phyloP scores from a whole-genome alignment of 129 eudicot genomes.

The Flaveria sonorensis region DNA sequence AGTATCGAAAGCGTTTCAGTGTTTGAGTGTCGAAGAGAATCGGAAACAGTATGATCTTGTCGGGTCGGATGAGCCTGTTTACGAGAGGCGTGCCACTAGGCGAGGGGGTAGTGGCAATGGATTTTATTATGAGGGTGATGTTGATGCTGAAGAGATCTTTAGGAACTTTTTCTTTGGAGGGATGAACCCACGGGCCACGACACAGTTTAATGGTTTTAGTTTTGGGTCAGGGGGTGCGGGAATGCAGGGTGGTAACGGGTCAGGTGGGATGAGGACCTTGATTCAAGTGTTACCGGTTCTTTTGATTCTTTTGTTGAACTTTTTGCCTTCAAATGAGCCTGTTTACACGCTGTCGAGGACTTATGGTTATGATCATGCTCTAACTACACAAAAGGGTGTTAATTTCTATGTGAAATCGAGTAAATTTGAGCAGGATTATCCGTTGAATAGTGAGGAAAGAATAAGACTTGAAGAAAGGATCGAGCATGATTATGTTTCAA shows the following conservation, averaged over 20 bases:
- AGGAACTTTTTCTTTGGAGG: slow-evolving; percentile 86
- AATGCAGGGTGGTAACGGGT: slow-evolving; percentile 51
- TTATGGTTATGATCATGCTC: slow-evolving; percentile 43
- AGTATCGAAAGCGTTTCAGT: slow-evolving; percentile 77
- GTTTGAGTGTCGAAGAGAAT: slow-evolving; percentile 66
- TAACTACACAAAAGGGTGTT: slow-evolving; percentile 63
- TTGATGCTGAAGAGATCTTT: slow-evolving; percentile 82
- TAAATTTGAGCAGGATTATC: slow-evolving; percentile 61
- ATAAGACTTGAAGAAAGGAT: slow-evolving; percentile 47
- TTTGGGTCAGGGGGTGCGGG: slow-evolving; percentile 68
- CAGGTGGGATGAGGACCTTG: slow-evolving; percentile 51
- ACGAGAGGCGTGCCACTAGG: slow-evolving; percentile 51
- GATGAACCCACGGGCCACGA: slow-evolving; percentile 58
- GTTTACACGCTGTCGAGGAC: slow-evolving; percentile 51
- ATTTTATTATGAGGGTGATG: slow-evolving; percentile 59
- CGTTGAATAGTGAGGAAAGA: slow-evolving; percentile 50
- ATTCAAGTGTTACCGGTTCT: slow-evolving; percentile 66
- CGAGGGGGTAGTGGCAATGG: slow-evolving; percentile 48
- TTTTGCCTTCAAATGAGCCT: slow-evolving; percentile 67
- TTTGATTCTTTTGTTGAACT: slow-evolving; percentile 57
- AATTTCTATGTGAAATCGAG: slow-evolving; percentile 57
- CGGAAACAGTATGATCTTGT: slow-evolving; percentile 57
- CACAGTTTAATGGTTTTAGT: slow-evolving; percentile 66
- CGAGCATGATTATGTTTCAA: slow-evolving; percentile 55
- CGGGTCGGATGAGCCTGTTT: slow-evolving; percentile 65